Percentiles rank a stretch among this genome's conserved stretches.
Conservation (phyloP, 805 yeast species). For the Starmera dryadoides region DNA sequence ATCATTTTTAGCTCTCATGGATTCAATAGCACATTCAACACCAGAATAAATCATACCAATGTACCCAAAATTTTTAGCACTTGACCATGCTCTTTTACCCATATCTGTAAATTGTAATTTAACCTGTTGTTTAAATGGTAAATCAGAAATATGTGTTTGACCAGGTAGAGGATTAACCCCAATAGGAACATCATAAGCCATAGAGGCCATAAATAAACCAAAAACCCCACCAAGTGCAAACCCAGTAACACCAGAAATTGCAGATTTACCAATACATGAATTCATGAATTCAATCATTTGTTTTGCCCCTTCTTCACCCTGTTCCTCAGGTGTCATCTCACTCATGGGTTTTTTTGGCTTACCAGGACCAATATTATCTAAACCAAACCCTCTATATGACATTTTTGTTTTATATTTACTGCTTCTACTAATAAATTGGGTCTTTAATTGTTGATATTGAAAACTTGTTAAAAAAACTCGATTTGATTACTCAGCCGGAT, state of each 20-base stretch:
- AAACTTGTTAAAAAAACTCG: too few species aligned
- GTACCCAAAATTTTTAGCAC: slow-evolving; percentile 91
- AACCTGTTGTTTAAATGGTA: slow-evolving; percentile 91
- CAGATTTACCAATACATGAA: slow-evolving; percentile 93
- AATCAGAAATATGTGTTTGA: slow-evolving; percentile 53
- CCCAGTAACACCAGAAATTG: slow-evolving; percentile 88
- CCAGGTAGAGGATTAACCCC: slow-evolving; percentile 40
- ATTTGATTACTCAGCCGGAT: too few species aligned
- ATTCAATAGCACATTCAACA: slow-evolving; percentile 84
- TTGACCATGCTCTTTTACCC: slow-evolving; percentile 80
- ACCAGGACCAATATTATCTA: slow-evolving; percentile 31
- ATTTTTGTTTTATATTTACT: slow-evolving; percentile 8
- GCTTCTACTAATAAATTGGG: background rate
- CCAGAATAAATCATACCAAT: slow-evolving; percentile 90
- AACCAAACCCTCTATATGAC: slow-evolving; percentile 36
- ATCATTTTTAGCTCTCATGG: slow-evolving; percentile 84
- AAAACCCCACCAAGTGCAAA: slow-evolving; percentile 93
- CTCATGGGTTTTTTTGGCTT: slow-evolving; percentile 41
- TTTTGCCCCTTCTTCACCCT: slow-evolving; percentile 83
- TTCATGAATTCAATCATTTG: slow-evolving; percentile 80
- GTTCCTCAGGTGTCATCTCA: slow-evolving; percentile 86
- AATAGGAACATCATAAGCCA: slow-evolving; percentile 78
- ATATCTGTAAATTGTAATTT: slow-evolving; percentile 85
- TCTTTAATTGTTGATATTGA: too few species aligned
- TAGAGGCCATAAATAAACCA: slow-evolving; percentile 84